Evolutionary conservation across 1,139 yeast genomes (phyloP), one percentile per base, ranked within the genome.

Genomic region (Geotrichum reessii): DNA sequence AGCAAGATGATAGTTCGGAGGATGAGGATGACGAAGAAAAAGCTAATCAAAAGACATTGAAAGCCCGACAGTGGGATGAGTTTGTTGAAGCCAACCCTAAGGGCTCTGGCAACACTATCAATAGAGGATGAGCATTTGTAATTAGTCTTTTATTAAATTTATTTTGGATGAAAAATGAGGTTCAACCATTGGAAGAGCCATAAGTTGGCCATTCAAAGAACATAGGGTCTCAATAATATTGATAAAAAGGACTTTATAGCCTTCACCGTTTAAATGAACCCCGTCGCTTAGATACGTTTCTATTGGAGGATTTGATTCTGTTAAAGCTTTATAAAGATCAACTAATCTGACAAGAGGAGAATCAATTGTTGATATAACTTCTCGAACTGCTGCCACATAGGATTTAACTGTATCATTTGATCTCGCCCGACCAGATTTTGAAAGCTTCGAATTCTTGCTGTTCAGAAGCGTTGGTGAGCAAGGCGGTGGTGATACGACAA

Each of bases 1-100:
- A 65, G 22, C 67, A 67, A 49, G 55, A 74, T 61, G 83, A 81
- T 52, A 79, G 76, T 31, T 83, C 82, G 61, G 83, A 79, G 56
- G 86, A 82, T 58, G 75, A 80, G 62, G 67, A 72, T 27, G 77
- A 73, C 17, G 58, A 56, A 17, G 62, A 53, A 17, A 75, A 73
- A 28, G 47, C 47, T 6, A 86, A 84, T 63, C 69, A 69, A 40
- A 81, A 81, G 63, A 84, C 89, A 0, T 81, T 82, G 64, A 80
- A 84, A 67, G 83, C 86, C 59, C 78, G 99, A 63, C 80, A 81
- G 56, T 93, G 98, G 97, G 98, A 93, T 72, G 95, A 87, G 63
- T 93, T 95, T 79, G 85, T 84, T 55, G 99, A 93, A 65, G 84
- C 83, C 6, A 84, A 91, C 69, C 89, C 93, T 0, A 85, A 83